Conservation (phyloP, 805 yeast species). For the Lipomyces starkeyi region DNA sequence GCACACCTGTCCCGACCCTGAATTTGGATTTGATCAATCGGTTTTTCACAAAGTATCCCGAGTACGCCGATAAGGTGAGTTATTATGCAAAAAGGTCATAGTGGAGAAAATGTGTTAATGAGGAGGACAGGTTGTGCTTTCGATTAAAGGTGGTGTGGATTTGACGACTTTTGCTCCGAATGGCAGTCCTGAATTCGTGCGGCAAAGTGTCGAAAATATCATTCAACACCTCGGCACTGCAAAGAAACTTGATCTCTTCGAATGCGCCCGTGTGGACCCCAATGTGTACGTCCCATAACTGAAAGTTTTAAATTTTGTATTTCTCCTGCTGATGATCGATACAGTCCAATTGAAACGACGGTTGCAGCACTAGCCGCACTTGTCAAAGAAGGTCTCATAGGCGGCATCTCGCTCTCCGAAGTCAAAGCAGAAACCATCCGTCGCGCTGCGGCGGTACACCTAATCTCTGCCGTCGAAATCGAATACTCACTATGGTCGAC, state of each 20-base stretch:
- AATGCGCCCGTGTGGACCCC: slow-evolving; percentile 73
- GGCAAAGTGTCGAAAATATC: slow-evolving; percentile 24
- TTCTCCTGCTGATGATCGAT: not conserved
- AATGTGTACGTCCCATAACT: slow-evolving; percentile 33
- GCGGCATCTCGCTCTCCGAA: slow-evolving; percentile 78
- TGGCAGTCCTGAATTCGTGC: slow-evolving; percentile 29
- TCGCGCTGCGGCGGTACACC: slow-evolving; percentile 60
- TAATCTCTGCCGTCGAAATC: slow-evolving; percentile 72
- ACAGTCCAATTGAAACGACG: slow-evolving; percentile 65
- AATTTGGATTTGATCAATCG: slow-evolving; percentile 62
- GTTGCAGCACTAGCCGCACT: slow-evolving; percentile 61
- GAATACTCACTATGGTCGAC: slow-evolving; percentile 75
- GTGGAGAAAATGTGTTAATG: not conserved
- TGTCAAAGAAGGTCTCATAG: slow-evolving; percentile 66
- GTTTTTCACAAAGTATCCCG: slow-evolving; percentile 56
- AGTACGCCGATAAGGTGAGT: slow-evolving; percentile 56
- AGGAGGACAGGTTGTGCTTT: slow-evolving; percentile 36
- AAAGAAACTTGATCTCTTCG: slow-evolving; percentile 64
- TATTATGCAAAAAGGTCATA: slow-evolving; percentile 51
- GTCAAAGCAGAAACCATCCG: slow-evolving; percentile 65
- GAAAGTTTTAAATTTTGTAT: not conserved
- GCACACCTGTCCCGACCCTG: slow-evolving; percentile 45
- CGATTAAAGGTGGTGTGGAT: slow-evolving; percentile 68
- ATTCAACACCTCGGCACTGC: slow-evolving; percentile 46
- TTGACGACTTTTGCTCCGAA: slow-evolving; percentile 50